Conservation (phyloP, 371 early-diverging fungal genomes). For the Batrachochytrium dendrobatidis region DNA sequence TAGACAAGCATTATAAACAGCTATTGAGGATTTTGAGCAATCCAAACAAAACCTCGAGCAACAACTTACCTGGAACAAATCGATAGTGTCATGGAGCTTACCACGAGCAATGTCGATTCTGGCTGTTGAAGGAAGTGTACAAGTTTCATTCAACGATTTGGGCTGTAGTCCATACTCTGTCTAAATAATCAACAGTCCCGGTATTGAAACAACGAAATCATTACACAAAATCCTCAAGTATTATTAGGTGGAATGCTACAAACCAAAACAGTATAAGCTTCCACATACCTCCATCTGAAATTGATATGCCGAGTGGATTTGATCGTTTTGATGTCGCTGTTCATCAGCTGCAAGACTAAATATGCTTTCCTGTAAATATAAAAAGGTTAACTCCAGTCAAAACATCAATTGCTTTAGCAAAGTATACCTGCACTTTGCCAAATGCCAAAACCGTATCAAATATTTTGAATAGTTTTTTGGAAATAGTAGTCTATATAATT, state of each 20-base stretch:
- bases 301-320: conserved; percentile 6
- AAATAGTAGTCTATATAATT: conserved; percentile 6
- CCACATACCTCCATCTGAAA: conserved; percentile 4
- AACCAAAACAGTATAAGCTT: no score
- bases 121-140: not conserved
- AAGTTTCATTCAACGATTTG: no score
- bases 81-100: conserved; percentile 3
- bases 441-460: conserved; percentile 9
- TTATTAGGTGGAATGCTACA: no score
- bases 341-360: conserved; percentile 1
- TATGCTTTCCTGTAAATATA: not conserved
- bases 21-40: not conserved
- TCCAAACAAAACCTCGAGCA: not conserved
- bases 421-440: conserved; percentile 3
- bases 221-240: no score
- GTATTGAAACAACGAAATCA: no score
- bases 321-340: not conserved
- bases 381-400: not conserved
- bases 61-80: conserved; percentile 9
- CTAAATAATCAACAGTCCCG: no score
- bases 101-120: not conserved
- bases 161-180: no score
- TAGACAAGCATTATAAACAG: conserved; percentile 12
- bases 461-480: conserved; percentile 6
- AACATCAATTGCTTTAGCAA: not conserved